Evolutionary conservation across 305 asterid species (phyloP).

Genomic region (Rubia tinctorum): DNA sequence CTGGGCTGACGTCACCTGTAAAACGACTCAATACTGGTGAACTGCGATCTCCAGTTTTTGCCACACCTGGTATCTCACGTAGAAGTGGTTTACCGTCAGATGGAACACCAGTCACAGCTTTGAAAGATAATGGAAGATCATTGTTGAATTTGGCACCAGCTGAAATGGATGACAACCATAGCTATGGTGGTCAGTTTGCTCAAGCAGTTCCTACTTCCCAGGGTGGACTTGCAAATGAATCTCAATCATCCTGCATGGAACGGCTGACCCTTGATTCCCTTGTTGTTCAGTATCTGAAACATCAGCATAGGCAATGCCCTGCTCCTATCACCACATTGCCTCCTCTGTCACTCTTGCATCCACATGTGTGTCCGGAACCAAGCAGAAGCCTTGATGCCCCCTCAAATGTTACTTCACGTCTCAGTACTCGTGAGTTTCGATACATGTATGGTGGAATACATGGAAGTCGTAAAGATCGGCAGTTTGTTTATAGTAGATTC

Average conservation of each 20-base stretch:
- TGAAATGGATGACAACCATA: slow-evolving; percentile 55
- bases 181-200: slow-evolving; percentile 23
- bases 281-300: slow-evolving; percentile 93
- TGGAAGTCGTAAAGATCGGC: slow-evolving; percentile 93
- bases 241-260: slow-evolving; percentile 62
- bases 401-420: slow-evolving; percentile 87
- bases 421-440: slow-evolving; percentile 84
- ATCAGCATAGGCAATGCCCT: slow-evolving; percentile 98
- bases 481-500: slow-evolving; percentile 89
- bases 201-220: slow-evolving; percentile 45
- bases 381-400: slow-evolving; percentile 93
- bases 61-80: slow-evolving; percentile 50
- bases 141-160: slow-evolving; percentile 33
- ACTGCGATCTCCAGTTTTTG: slow-evolving; percentile 54
- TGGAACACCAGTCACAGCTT: slow-evolving; percentile 48
- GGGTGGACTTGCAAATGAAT: slow-evolving; percentile 51
- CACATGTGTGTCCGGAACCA: slow-evolving; percentile 97
- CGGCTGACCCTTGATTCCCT: slow-evolving; percentile 84
- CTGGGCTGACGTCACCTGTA: slow-evolving; percentile 42
- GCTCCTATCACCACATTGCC: slow-evolving; percentile 99
- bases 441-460: slow-evolving; percentile 74
- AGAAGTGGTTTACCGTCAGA: slow-evolving; percentile 56
- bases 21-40: slow-evolving; percentile 83
- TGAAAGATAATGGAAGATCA: slow-evolving; percentile 46
- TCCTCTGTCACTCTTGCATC: slow-evolving; percentile 94